Percentiles rank a stretch among this genome's conserved stretches.
Conservation (phyloP, 306 rosid species). For the Pterocarpus macrocarpus region DNA sequence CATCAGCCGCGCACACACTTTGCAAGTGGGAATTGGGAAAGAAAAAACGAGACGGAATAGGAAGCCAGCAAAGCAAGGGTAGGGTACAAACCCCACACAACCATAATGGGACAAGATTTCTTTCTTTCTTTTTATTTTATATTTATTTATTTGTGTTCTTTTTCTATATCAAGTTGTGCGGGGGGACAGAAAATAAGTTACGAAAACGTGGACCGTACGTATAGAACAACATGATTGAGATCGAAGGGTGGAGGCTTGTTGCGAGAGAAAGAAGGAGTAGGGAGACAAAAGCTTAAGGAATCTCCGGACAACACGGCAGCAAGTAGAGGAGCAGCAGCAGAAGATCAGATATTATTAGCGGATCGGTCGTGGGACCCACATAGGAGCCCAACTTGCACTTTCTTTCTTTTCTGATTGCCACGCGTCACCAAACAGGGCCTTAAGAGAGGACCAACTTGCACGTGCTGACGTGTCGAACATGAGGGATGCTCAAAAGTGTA, state of each 20-base stretch:
- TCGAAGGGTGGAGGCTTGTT: conserved; percentile 17
- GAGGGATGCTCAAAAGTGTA: conserved; percentile 32
- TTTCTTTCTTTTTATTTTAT: not conserved
- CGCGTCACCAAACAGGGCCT: conserved; percentile 35
- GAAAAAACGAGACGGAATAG: not conserved
- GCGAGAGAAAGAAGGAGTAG: not conserved
- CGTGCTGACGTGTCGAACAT: conserved; percentile 40
- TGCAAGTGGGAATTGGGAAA: not conserved
- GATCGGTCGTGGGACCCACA: conserved; percentile 42
- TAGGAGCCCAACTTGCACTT: conserved; percentile 29
- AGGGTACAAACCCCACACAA: not conserved
- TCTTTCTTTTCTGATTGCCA: conserved; percentile 13
- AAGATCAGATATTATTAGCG: conserved; percentile 3
- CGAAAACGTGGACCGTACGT: conserved; percentile 50
- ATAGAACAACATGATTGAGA: conserved; percentile 16
- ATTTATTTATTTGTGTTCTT: not conserved
- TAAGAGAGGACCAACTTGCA: conserved; percentile 26
- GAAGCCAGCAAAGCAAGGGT: conserved; percentile 8
- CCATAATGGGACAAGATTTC: not conserved
- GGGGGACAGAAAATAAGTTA: not conserved
- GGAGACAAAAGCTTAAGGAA: conserved; percentile 36
- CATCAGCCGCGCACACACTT: not conserved
- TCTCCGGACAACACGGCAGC: conserved; percentile 49
- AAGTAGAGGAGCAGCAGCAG: not conserved
- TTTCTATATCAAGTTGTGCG: conserved; percentile 19